A percentile compares a stretch with the other conserved stretches of the same genome.
phyloP scores from a whole-genome alignment of 2,329 filamentous ascomycete species.

The Colletotrichum tamarilloi region DNA sequence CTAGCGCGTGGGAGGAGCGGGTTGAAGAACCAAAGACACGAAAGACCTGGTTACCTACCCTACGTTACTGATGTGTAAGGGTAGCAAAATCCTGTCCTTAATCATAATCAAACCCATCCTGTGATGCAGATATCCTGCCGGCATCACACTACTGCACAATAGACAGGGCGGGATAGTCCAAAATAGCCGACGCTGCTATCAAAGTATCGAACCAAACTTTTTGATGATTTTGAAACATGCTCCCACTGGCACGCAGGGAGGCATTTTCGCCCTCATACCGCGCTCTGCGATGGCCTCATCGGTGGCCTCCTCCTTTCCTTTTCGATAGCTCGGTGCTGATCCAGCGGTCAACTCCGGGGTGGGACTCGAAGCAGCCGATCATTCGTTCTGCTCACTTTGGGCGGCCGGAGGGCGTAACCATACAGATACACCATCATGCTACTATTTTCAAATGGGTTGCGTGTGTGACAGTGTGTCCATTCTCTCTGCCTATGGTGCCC shows the following conservation, averaged over 20 bases:
- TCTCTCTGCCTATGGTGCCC: neutral
- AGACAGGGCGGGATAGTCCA: neutral
- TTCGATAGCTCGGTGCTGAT: neutral
- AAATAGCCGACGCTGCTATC: neutral
- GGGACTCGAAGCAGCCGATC: neutral
- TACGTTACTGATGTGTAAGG: neutral
- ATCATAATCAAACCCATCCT: neutral
- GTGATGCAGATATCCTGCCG: neutral
- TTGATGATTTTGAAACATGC: constrained; percentile 7
- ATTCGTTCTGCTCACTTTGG: neutral
- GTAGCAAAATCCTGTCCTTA: neutral
- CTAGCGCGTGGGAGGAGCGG: constrained; percentile 12
- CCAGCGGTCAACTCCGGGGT: constrained; percentile 16
- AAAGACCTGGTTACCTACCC: neutral
- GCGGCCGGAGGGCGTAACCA: neutral
- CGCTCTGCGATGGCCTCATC: neutral
- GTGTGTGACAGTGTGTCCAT: neutral
- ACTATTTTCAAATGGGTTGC: neutral
- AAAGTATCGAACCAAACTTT: neutral
- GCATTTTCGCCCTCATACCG: neutral
- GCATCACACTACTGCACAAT: neutral
- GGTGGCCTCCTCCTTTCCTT: neutral
- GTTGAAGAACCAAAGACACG: constrained; percentile 3
- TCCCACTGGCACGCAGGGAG: neutral
- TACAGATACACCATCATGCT: neutral